These are phyloP conservation scores for Drechslera avenae DNA, from an alignment of 2,329 filamentous ascomycete species.

Conservation along the genomic window DNA sequence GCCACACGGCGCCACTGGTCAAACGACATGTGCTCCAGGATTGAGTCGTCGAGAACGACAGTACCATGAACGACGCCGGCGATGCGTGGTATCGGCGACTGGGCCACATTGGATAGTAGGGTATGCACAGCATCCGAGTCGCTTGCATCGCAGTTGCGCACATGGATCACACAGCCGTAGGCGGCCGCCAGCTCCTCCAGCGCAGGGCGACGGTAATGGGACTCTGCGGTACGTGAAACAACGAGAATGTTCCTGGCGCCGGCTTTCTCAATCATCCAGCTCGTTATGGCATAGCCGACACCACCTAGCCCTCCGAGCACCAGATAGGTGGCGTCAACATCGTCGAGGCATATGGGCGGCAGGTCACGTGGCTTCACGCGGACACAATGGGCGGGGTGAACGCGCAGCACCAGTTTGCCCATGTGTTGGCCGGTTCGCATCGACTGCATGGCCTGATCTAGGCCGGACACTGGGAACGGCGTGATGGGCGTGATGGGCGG, in stretches of 20 bases:
- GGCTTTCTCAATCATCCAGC: slow-evolving; percentile 19
- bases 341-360: not conserved
- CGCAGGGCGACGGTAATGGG: not conserved
- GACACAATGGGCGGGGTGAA: not conserved
- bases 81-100: no score
- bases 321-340: slow-evolving; percentile 24
- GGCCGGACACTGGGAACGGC: not conserved
- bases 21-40: no score
- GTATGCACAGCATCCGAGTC: not conserved
- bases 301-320: slow-evolving; percentile 30
- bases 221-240: slow-evolving; percentile 8
- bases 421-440: not conserved
- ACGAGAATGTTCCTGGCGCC: slow-evolving; percentile 23
- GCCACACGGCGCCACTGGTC: not conserved
- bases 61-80: no score
- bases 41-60: no score
- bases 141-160: slow-evolving; percentile 2
- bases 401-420: not conserved
- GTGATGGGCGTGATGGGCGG: not conserved
- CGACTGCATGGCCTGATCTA: not conserved
- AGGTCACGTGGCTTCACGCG: not conserved
- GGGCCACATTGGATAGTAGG: no score
- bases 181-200: not conserved
- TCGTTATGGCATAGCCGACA: slow-evolving; percentile 23
- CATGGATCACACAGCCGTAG: not conserved